Percentiles rank a stretch among this genome's conserved stretches.
Conservation (phyloP, 1,139 yeast genomes). For the Sugiyamaella pinicola region DNA sequence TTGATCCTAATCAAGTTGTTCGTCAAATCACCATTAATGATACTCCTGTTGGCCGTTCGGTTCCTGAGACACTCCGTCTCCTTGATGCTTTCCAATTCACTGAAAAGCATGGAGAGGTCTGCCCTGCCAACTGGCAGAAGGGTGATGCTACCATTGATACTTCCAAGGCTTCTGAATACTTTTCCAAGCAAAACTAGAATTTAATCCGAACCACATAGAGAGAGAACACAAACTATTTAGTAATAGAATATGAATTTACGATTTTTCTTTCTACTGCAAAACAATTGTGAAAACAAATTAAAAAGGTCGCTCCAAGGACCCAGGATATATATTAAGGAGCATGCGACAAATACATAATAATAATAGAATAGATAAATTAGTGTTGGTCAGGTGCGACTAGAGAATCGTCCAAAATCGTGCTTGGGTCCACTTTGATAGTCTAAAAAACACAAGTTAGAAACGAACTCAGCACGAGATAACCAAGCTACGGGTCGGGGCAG, state of each 20-base stretch:
- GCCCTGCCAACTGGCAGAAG: constrained; percentile 99
- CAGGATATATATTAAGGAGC: constrained; percentile 5
- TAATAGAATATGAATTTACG: constrained; percentile 15
- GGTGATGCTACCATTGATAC: constrained; percentile 93
- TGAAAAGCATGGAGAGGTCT: constrained; percentile 96
- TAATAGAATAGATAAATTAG: neutral
- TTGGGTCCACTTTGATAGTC: constrained; percentile 17
- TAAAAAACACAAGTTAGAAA: constrained; percentile 1
- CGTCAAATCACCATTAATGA: constrained; percentile 98
- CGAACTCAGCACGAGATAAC: no score
- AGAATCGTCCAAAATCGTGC: constrained; percentile 10
- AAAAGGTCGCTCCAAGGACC: constrained; percentile 10
- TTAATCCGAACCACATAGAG: neutral
- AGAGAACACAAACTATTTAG: constrained; percentile 1
- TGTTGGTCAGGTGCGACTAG: neutral
- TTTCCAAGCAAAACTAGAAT: constrained; percentile 38
- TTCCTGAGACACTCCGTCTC: constrained; percentile 95
- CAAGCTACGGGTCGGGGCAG: no score
- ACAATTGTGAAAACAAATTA: no score
- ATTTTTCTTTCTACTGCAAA: neutral
- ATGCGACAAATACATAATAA: constrained; percentile 8
- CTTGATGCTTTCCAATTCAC: constrained; percentile 99
- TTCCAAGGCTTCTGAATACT: constrained; percentile 79
- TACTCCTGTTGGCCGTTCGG: constrained; percentile 98
- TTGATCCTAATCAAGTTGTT: constrained; percentile 90